A percentile compares a stretch with the other conserved stretches of the same genome.
Conservation (phyloP, 495 filamentous ascomycete genomes). For the Penicillium taxi region DNA sequence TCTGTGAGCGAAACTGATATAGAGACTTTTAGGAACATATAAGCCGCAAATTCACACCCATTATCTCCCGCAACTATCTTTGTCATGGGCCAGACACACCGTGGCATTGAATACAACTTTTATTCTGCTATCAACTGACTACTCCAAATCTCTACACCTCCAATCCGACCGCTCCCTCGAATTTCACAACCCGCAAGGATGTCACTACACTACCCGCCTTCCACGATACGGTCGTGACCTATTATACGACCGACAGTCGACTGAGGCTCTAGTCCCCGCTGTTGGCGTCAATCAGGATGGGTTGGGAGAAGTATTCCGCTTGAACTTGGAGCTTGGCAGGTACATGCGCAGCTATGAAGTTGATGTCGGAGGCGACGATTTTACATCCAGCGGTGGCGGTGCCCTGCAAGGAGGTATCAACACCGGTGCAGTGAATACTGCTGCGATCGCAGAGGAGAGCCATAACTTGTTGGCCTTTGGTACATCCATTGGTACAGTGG, state of each 20-base stretch:
- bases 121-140: constrained; percentile 82
- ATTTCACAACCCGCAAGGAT: constrained; percentile 86
- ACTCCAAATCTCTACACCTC: constrained; percentile 88
- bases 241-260: constrained; percentile 72
- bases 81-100: constrained; percentile 90
- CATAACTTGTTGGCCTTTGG: constrained; percentile 92
- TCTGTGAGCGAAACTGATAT: constrained; percentile 14
- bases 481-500: constrained; percentile 89
- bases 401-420: constrained; percentile 77
- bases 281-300: constrained; percentile 82
- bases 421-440: constrained; percentile 79
- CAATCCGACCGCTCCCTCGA: constrained; percentile 87
- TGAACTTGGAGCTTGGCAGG: constrained; percentile 84
- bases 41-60: constrained; percentile 98
- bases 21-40: constrained; percentile 53
- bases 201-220: constrained; percentile 78
- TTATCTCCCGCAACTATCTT: constrained; percentile 82
- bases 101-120: constrained; percentile 92
- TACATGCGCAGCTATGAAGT: constrained; percentile 78
- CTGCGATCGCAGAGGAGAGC: constrained; percentile 78
- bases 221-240: constrained; percentile 91
- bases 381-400: constrained; percentile 51
- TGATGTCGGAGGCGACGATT: constrained; percentile 78
- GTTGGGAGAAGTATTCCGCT: constrained; percentile 80
- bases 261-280: constrained; percentile 78